phyloP scores from a whole-genome alignment of 129 eudicot genomes.

The Arctium lappa region DNA sequence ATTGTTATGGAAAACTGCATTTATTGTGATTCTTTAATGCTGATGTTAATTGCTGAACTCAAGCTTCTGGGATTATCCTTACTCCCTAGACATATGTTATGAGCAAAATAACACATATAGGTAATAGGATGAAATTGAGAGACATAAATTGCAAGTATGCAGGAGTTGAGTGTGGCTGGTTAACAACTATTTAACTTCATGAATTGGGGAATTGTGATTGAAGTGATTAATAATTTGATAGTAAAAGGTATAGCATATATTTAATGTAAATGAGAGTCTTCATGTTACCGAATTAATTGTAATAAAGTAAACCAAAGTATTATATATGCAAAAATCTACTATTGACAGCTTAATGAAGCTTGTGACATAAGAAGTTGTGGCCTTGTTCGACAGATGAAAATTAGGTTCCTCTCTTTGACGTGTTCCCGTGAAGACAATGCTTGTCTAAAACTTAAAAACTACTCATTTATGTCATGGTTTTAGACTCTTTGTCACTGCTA shows the following conservation, averaged over 20 bases:
- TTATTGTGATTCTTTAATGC: constrained; percentile 5
- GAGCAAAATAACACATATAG: neutral
- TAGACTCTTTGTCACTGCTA: neutral
- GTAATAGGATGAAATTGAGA: neutral
- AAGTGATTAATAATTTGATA: constrained; percentile 8
- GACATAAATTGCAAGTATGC: neutral
- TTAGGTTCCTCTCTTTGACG: neutral
- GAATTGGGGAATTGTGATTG: neutral
- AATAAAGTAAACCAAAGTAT: neutral
- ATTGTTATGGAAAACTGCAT: neutral
- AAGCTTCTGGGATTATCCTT: neutral
- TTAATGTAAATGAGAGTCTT: neutral
- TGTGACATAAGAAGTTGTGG: neutral
- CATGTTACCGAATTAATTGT: neutral
- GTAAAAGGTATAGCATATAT: neutral
- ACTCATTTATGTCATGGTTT: neutral
- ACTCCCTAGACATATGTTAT: neutral
- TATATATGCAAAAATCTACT: neutral
- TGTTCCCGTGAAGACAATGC: neutral
- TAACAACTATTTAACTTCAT: neutral
- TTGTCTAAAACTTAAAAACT: neutral
- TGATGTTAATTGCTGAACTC: neutral
- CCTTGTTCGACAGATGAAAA: neutral
- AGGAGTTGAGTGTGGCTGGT: constrained; percentile 2
- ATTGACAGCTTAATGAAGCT: neutral